These are phyloP conservation scores for Paramecium octaurelia DNA, from an alignment of 73 alveolate genomes.

Conservation along the genomic window DNA sequence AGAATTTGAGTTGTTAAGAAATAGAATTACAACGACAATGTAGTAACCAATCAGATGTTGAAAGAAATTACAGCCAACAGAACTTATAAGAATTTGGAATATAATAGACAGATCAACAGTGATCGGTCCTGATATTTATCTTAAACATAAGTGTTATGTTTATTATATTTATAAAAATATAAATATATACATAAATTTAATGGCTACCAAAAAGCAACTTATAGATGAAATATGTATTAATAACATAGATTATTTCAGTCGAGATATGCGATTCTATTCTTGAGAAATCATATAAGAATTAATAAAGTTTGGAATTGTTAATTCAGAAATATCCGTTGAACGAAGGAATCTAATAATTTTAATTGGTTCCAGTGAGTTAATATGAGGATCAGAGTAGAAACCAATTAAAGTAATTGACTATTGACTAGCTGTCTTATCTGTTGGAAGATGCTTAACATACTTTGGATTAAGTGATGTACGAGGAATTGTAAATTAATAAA, in stretches of 20 bases:
- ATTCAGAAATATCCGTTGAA: constrained; percentile 25
- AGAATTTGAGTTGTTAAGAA: too few species aligned
- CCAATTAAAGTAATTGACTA: background rate
- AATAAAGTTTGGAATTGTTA: background rate
- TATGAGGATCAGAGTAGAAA: background rate
- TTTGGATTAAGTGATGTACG: background rate
- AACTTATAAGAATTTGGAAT: too few species aligned
- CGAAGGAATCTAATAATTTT: background rate
- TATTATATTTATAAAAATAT: background rate
- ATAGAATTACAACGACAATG: too few species aligned
- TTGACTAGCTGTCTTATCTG: background rate
- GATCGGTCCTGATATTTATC: background rate
- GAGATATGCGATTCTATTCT: background rate
- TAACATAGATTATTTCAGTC: background rate
- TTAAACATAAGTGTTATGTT: background rate
- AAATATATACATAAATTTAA: background rate
- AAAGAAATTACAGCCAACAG: too few species aligned
- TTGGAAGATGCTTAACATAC: background rate
- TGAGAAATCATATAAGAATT: constrained; percentile 1
- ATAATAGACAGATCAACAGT: background rate
- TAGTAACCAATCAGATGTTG: too few species aligned
- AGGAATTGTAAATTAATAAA: background rate
- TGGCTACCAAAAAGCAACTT: background rate
- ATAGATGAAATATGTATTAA: constrained; percentile 3
- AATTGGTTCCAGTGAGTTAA: background rate